Evolutionary conservation across 2,329 filamentous ascomycete genomes (phyloP).

Genomic region (Setomelanomma holmii): DNA sequence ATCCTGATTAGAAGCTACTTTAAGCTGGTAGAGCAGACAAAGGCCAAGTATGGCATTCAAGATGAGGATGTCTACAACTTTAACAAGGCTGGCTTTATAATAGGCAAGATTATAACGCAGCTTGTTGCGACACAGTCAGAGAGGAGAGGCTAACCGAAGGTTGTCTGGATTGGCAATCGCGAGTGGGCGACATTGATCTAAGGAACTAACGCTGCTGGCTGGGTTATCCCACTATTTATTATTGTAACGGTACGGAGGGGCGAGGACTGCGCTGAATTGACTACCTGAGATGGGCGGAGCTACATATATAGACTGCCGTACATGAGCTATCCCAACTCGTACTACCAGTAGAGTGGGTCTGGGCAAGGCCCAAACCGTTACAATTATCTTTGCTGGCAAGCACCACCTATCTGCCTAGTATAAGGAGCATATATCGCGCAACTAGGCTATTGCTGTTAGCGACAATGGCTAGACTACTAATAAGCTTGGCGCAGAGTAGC

Average conservation of each 20-base stretch:
- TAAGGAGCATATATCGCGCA: constrained; percentile 2
- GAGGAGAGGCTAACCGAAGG: constrained; percentile 5
- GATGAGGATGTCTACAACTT: too few relatives aligned
- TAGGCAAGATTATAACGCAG: background rate
- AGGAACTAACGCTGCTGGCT: too few relatives aligned
- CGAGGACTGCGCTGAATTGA: too few relatives aligned
- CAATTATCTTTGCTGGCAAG: constrained; percentile 11
- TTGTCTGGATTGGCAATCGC: constrained; percentile 7
- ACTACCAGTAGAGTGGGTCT: too few relatives aligned
- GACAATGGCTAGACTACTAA: constrained; percentile 16
- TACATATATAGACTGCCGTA: too few relatives aligned
- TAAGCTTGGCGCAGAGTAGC: constrained; percentile 9
- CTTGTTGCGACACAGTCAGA: constrained; percentile 10
- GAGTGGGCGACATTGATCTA: constrained; percentile 10
- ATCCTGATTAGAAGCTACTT: constrained; percentile 6
- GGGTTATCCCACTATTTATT: too few relatives aligned
- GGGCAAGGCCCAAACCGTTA: too few relatives aligned
- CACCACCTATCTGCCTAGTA: constrained; percentile 6
- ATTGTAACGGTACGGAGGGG: too few relatives aligned
- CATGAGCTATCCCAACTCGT: too few relatives aligned
- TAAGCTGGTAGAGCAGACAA: constrained; percentile 13
- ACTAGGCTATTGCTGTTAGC: constrained; percentile 7
- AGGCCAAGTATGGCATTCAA: too few relatives aligned
- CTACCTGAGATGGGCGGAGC: too few relatives aligned
- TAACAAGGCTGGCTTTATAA: constrained; percentile 6